phyloP scores from a whole-genome alignment of 2,329 filamentous ascomycete genomes.

The Drechslerella stenobrocha region DNA sequence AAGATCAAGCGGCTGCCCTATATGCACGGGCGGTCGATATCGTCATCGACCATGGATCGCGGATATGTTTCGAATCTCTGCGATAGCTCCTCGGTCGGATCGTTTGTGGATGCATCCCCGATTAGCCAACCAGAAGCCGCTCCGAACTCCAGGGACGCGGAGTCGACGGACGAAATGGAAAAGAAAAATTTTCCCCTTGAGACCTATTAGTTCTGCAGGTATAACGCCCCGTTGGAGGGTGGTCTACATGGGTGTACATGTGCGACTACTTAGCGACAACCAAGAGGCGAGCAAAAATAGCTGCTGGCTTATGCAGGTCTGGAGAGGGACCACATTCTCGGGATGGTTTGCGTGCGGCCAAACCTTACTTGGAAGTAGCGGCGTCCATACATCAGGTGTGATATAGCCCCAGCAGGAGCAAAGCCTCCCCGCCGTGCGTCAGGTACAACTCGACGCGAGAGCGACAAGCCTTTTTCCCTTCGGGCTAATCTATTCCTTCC shows the following conservation, averaged over 20 bases:
- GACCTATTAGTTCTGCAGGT: constrained; percentile 31
- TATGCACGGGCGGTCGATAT: background rate
- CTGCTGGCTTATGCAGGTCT: constrained; percentile 33
- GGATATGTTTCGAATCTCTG: background rate
- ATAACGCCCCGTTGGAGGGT: constrained; percentile 45
- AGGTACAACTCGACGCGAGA: constrained; percentile 46
- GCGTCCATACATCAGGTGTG: constrained; percentile 40
- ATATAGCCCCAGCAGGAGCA: constrained; percentile 46
- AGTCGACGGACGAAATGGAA: background rate
- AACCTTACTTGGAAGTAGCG: constrained; percentile 22
- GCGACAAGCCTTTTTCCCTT: constrained; percentile 17
- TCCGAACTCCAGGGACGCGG: background rate
- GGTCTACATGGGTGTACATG: constrained; percentile 20
- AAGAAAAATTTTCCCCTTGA: constrained; percentile 10
- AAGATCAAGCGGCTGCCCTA: background rate
- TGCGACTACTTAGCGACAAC: constrained; percentile 37
- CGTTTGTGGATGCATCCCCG: background rate
- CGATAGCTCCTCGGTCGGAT: background rate
- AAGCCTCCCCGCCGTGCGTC: constrained; percentile 10
- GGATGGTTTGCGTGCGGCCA: constrained; percentile 21
- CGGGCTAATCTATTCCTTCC: background rate
- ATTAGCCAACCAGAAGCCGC: background rate
- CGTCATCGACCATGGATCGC: background rate
- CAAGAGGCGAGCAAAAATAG: constrained; percentile 38
- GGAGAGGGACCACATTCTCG: constrained; percentile 32